phyloP scores from a whole-genome alignment of 305 asterid species.

The Solanum hybrid region DNA sequence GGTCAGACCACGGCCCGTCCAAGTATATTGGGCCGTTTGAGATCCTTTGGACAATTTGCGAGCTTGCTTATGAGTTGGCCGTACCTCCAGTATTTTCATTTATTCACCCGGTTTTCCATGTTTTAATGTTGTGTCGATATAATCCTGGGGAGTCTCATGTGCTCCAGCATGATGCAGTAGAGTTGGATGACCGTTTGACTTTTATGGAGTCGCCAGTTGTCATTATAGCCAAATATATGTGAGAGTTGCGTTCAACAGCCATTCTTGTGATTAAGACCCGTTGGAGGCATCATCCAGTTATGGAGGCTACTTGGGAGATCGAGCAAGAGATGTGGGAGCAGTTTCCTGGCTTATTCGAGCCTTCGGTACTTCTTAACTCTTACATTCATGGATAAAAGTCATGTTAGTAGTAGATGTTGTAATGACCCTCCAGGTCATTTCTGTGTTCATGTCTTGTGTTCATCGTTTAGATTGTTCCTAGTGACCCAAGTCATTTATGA shows the following conservation, averaged over 20 bases:
- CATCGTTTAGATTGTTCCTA: neutral
- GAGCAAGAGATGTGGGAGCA: neutral
- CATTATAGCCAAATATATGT: neutral
- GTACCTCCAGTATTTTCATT: neutral
- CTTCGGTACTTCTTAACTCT: neutral
- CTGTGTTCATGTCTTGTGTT: neutral
- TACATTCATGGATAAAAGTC: neutral
- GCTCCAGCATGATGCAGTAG: neutral
- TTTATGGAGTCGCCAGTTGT: neutral
- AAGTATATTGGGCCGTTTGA: neutral
- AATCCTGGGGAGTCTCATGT: neutral
- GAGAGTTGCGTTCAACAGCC: neutral
- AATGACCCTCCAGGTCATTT: neutral
- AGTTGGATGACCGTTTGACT: neutral
- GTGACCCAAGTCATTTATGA: neutral
- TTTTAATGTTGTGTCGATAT: neutral
- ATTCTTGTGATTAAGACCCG: neutral
- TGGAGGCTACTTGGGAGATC: neutral
- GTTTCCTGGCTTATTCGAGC: neutral
- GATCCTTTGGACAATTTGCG: neutral
- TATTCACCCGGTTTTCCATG: neutral
- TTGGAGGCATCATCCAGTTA: neutral
- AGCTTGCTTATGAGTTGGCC: neutral
- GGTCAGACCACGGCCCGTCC: neutral
- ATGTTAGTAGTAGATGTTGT: neutral